Base-by-base conservation (phyloP, 179 eudicot species). In the Drosera spatulata region DNA sequence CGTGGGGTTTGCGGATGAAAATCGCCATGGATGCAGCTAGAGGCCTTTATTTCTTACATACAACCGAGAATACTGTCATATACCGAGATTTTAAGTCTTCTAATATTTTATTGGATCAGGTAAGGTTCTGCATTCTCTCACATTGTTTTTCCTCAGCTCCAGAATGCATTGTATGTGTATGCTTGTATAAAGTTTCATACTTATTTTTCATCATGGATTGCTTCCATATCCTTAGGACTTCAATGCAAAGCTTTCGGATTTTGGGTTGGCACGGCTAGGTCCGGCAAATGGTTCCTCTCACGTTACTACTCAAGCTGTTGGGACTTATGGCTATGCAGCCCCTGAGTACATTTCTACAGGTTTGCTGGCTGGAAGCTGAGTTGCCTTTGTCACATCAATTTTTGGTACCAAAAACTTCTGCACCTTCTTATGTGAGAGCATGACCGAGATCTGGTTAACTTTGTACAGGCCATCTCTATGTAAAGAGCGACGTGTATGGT, bases 71-170 rank as follows among this genome's bases (percentile, higher is more conserved):
- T 50, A 74, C 66, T 10, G 95, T 91, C 57, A 91, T 91, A 43
- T 85, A 83, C 66, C 79, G 97, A 0, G 96, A 88, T 59, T 91
- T 91, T 40, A 88, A 88, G 52, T 71, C 97, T 6, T 79, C 95
- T 7, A 87, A 87, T 56, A 85, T 87, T 40, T 71, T 87, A 69
- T 71, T 87, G 8, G 86, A 85, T 56, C 56, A 45, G 85, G 97
- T 91, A 73, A 69, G 37, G 8, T 2, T 38, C 47, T 33, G 1
- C 41, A 41, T 14, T 38, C 13, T 8, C 11, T 50, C 13, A 12
- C 40, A 1, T 50, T 58, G 11, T 38, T 56, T 48, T 44, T 2
- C 7, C 14, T 5, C 41, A 15, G 33, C 33, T 22, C 33, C 33
- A 22, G 33, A 22, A 22, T 22, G 33, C 33, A 22, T 22, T 22